phyloP scores from a whole-genome alignment of 768 basidiomycete species.

The Trametes cinnabarina region DNA sequence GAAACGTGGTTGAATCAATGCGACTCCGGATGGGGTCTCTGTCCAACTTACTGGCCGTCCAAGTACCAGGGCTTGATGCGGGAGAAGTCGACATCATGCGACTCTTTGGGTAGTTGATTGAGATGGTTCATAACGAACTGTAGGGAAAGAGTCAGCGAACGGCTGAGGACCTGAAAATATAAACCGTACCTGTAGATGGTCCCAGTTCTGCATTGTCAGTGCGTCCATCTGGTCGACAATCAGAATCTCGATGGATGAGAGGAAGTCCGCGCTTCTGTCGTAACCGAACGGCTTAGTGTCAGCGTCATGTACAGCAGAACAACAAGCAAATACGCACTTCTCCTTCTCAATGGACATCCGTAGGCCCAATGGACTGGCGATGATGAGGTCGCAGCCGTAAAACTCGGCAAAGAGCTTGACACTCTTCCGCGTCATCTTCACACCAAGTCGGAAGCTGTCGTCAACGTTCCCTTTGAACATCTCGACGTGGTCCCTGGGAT shows the following conservation, averaged over 20 bases:
- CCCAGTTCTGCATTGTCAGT: constrained; percentile 98
- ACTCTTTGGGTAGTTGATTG: constrained; percentile 89
- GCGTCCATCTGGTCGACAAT: constrained; percentile 93
- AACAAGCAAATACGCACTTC: constrained; percentile 51
- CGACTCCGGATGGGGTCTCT: neutral
- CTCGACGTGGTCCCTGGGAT: constrained; percentile 87
- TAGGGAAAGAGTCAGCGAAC: neutral
- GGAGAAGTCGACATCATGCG: constrained; percentile 93
- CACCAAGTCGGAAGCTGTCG: constrained; percentile 88
- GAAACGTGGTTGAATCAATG: neutral
- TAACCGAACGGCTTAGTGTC: no score
- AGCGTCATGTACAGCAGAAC: neutral
- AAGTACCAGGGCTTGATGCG: constrained; percentile 98
- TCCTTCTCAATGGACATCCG: constrained; percentile 93
- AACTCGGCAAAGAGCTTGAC: constrained; percentile 91
- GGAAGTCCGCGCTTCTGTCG: constrained; percentile 82
- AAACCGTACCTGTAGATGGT: constrained; percentile 79
- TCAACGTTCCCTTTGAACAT: constrained; percentile 97
- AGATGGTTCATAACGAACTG: constrained; percentile 84
- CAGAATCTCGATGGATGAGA: constrained; percentile 89
- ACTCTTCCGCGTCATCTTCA: constrained; percentile 90
- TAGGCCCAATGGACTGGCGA: constrained; percentile 92
- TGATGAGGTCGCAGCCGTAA: constrained; percentile 85
- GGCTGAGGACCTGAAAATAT: neutral
- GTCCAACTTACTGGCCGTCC: constrained; percentile 78